phyloP scores from a whole-genome alignment of 371 early-diverging fungal species.

The Fennellomyces sp. region DNA sequence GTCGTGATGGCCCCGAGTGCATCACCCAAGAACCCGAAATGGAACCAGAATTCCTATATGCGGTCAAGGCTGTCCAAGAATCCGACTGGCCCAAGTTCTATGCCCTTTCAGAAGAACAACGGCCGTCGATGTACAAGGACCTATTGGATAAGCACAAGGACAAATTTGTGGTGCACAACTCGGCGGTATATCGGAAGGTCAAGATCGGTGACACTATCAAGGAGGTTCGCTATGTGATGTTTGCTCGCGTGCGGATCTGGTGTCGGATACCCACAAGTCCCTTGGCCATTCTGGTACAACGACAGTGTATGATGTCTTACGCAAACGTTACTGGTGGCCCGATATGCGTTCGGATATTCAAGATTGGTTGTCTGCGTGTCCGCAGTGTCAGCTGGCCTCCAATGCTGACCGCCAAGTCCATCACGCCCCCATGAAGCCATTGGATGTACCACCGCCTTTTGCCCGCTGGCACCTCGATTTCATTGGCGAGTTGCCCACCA shows the following conservation, averaged over 20 bases:
- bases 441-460: slow-evolving; percentile 7
- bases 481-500: slow-evolving; percentile 21
- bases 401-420: not conserved
- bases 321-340: slow-evolving; percentile 31
- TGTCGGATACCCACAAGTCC: slow-evolving; percentile 17
- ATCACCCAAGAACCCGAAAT: not conserved
- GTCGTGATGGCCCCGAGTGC: slow-evolving; percentile 3
- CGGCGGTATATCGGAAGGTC: not conserved
- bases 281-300: slow-evolving; percentile 24
- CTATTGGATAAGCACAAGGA: not conserved
- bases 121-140: not conserved
- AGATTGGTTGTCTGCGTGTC: slow-evolving; percentile 18
- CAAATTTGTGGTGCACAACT: slow-evolving; percentile 1
- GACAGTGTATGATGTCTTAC: slow-evolving; percentile 17
- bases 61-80: not conserved
- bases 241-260: slow-evolving; percentile 7
- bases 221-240: slow-evolving; percentile 4
- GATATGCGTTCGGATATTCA: slow-evolving; percentile 12
- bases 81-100: slow-evolving; percentile 11
- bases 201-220: not conserved
- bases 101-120: not conserved
- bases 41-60: slow-evolving; percentile 11
- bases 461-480: slow-evolving; percentile 33
- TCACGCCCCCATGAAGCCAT: slow-evolving; percentile 16
- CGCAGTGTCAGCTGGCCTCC: slow-evolving; percentile 23